These are phyloP conservation scores for Cryptosporidium sp. DNA, from an alignment of 169 alveolate genomes.

Conservation along the genomic window DNA sequence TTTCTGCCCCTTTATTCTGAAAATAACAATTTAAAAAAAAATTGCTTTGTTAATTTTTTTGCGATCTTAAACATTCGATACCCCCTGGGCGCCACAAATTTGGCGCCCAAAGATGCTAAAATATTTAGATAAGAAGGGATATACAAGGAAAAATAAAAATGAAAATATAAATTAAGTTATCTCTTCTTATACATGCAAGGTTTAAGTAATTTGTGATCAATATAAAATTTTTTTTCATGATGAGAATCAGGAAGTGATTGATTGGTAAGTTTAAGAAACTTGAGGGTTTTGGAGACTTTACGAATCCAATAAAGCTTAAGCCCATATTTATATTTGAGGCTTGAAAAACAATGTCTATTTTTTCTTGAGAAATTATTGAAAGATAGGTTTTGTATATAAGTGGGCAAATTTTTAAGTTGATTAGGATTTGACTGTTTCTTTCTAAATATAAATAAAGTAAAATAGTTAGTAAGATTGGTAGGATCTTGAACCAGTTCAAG, in stretches of 20 bases:
- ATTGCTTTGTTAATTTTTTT: not conserved
- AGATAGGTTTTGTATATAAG: not conserved
- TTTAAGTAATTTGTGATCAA: conserved; percentile 36
- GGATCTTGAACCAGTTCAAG: conserved; percentile 34
- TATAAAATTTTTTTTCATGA: not conserved
- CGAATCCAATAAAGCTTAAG: not conserved
- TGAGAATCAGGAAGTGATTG: not conserved
- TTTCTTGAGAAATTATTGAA: not conserved
- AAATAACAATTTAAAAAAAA: not conserved
- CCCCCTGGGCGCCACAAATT: not conserved
- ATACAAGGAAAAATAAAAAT: not conserved
- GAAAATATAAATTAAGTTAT: conserved; percentile 2
- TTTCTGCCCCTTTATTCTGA: not conserved
- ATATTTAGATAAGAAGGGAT: no score
- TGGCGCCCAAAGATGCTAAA: not conserved
- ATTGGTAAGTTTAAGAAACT: not conserved
- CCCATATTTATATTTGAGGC: conserved; percentile 19
- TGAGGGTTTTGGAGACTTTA: not conserved
- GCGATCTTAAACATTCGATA: conserved; percentile 3
- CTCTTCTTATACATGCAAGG: conserved; percentile 82
- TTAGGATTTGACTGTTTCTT: not conserved
- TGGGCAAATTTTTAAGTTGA: not conserved
- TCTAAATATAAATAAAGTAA: conserved; percentile 38
- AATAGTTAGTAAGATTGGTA: conserved; percentile 20
- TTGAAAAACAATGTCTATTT: not conserved